A percentile compares a stretch with the other conserved stretches of the same genome.
Conservation (phyloP, 179 eudicot species). For the Silene coronaria region DNA sequence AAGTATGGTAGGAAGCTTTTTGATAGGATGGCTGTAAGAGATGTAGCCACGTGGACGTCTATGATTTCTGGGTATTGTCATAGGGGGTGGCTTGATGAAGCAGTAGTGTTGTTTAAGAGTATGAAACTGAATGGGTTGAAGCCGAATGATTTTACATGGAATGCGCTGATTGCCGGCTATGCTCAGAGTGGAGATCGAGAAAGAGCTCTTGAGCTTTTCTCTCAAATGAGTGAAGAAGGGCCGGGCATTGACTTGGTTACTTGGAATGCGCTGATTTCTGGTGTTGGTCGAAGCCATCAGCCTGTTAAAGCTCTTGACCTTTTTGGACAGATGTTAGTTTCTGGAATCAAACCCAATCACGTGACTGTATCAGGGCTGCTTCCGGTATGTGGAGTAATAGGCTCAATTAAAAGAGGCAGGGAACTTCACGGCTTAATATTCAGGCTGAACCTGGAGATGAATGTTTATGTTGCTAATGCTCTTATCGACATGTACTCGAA, state of each 20-base stretch:
- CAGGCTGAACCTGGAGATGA: slow-evolving; percentile 37
- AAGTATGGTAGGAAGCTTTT: slow-evolving; percentile 44
- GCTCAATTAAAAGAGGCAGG: slow-evolving; percentile 37
- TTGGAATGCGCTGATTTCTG: slow-evolving; percentile 64
- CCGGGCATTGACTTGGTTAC: slow-evolving; percentile 38
- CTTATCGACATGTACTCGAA: slow-evolving; percentile 60
- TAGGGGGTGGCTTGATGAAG: slow-evolving; percentile 33
- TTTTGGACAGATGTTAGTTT: slow-evolving; percentile 43
- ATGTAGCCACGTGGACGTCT: slow-evolving; percentile 63
- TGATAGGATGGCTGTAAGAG: slow-evolving; percentile 40
- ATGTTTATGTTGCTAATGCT: slow-evolving; percentile 52
- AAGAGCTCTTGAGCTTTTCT: slow-evolving; percentile 33
- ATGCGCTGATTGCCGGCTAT: slow-evolving; percentile 41
- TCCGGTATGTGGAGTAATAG: slow-evolving; percentile 47
- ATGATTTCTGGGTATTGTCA: slow-evolving; percentile 52
- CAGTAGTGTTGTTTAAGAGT: slow-evolving; percentile 39
- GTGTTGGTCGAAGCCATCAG: slow-evolving; percentile 43
- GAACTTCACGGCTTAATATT: slow-evolving; percentile 53
- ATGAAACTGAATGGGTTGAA: slow-evolving; percentile 49
- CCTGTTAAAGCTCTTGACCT: slow-evolving; percentile 38
- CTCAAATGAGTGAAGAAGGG: slow-evolving; percentile 40
- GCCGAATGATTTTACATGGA: slow-evolving; percentile 66
- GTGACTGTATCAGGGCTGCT: slow-evolving; percentile 57
- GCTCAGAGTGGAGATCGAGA: slow-evolving; percentile 50
- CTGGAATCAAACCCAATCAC: slow-evolving; percentile 50